Conservation (phyloP, 1,284 basidiomycete genomes). For the Sparassis latifolia region DNA sequence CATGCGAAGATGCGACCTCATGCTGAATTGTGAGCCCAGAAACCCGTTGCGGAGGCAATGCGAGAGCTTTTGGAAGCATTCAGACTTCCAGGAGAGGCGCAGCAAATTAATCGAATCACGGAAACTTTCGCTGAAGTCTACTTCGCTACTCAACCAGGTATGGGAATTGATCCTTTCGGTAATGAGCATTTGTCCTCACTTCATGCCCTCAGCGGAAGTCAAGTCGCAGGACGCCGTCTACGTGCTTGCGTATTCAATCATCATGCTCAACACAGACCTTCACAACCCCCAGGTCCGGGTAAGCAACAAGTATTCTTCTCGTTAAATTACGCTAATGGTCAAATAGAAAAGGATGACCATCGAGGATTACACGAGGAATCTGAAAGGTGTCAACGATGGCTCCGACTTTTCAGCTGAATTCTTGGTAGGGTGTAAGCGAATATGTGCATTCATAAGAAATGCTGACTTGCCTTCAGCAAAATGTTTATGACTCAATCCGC, state of each 20-base stretch:
- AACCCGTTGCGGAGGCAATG: constrained; percentile 93
- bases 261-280: constrained; percentile 97
- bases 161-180: constrained; percentile 10
- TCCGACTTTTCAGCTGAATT: constrained; percentile 83
- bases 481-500: constrained; percentile 91
- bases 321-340: constrained; percentile 8
- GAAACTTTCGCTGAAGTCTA: constrained; percentile 93
- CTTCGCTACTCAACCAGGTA: constrained; percentile 80
- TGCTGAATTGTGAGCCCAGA: constrained; percentile 38
- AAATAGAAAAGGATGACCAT: constrained; percentile 90
- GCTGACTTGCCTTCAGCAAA: constrained; percentile 42
- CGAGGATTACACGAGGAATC: constrained; percentile 90
- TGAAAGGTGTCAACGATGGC: constrained; percentile 90
- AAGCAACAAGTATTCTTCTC: constrained; percentile 22
- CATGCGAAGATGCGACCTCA: background rate
- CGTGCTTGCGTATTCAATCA: constrained; percentile 92
- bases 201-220: constrained; percentile 60
- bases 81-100: constrained; percentile 91
- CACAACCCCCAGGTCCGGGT: constrained; percentile 96
- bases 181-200: background rate
- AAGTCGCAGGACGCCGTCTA: constrained; percentile 92
- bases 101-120: constrained; percentile 92
- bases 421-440: constrained; percentile 46
- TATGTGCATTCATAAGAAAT: background rate
- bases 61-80: constrained; percentile 92